Base-by-base conservation (phyloP, 2,329 filamentous ascomycete species). In the Diaporthe sp. region DNA sequence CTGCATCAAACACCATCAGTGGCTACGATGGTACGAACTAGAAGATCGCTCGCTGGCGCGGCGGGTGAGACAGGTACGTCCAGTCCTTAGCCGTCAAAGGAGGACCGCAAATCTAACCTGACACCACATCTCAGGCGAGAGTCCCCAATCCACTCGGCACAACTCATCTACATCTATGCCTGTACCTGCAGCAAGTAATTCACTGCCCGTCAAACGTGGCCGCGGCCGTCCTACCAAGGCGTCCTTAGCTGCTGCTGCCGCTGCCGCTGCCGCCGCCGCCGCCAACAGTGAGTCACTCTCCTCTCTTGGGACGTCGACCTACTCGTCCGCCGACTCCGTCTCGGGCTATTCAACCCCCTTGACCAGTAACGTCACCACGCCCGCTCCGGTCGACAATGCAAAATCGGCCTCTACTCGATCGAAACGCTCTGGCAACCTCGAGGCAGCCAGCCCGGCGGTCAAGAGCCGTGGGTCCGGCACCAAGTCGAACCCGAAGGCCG, bases 291-390 rank as follows among this genome's bases (percentile, higher is more conserved):
- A 83, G 28, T 84, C 85, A 42, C 75, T 78, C 25, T 86, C 85
- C 10, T 82, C 84, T 2, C 80, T 81, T 25, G 79, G 83, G 12
- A 85, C 85, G 12, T 79, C 82, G 22, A 79, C 79, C 28, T 80
- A 79, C 28, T 79, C 78, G 7, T 83, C 83, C 5, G 84, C 84
- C 28, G 84, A 83, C 76, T 71, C 76, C 42, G 70, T 28, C 42
- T 77, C 76, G 13, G 86, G 85, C 37, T 83, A 84, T 75, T 83
- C 83, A 19, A 88, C 87, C 10, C 85, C 86, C 4, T 81, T 85
- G 39, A 88, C 87, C 31, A 88, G 86, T 78, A 82, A 82, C 78
- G 82, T 83, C 17, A 82, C 84, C 10, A 87, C 85, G 1, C 86
- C 86, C 3, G 82, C 81, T 8, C 82, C 82, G 0, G 49, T 42